These are phyloP conservation scores for Melanogaster broomeanus DNA, from an alignment of 768 basidiomycete genomes.

Conservation along the genomic window DNA sequence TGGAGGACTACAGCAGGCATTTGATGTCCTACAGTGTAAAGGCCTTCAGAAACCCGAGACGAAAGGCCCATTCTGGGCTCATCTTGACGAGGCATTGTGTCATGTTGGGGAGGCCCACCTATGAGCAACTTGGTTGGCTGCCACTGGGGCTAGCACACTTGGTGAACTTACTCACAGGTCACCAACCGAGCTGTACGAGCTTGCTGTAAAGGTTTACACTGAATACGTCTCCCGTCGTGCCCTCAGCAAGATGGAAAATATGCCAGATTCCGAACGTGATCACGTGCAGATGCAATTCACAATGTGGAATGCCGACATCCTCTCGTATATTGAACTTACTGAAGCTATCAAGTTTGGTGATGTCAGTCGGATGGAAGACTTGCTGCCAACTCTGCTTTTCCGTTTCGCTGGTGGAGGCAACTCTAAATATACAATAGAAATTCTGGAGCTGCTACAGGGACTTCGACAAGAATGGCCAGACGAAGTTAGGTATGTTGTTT, in stretches of 20 bases:
- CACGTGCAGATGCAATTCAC: constrained; percentile 26
- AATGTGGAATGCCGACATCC: constrained; percentile 37
- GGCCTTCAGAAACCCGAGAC: constrained; percentile 21
- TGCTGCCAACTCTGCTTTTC: constrained; percentile 25
- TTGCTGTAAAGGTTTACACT: constrained; percentile 30
- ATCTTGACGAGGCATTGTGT: constrained; percentile 26
- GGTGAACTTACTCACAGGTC: constrained; percentile 24
- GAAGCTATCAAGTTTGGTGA: constrained; percentile 2
- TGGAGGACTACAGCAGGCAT: constrained; percentile 32
- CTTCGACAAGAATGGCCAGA: constrained; percentile 29
- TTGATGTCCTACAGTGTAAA: constrained; percentile 32
- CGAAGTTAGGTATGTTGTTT: neutral
- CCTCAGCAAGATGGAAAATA: constrained; percentile 15
- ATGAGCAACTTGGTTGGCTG: constrained; percentile 31
- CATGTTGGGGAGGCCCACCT: constrained; percentile 41
- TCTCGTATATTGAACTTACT: constrained; percentile 36
- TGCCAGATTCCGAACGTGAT: constrained; percentile 19
- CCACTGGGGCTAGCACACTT: constrained; percentile 23
- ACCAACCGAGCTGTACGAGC: constrained; percentile 26
- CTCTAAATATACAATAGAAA: constrained; percentile 25
- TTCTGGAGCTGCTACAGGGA: constrained; percentile 27
- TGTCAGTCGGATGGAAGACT: constrained; percentile 23
- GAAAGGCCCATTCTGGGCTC: neutral
- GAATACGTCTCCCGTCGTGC: constrained; percentile 35
- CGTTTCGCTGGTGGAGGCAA: constrained; percentile 13